Evolutionary conservation across 441 rosid species (phyloP).

Genomic region (Pelargonium australe): DNA sequence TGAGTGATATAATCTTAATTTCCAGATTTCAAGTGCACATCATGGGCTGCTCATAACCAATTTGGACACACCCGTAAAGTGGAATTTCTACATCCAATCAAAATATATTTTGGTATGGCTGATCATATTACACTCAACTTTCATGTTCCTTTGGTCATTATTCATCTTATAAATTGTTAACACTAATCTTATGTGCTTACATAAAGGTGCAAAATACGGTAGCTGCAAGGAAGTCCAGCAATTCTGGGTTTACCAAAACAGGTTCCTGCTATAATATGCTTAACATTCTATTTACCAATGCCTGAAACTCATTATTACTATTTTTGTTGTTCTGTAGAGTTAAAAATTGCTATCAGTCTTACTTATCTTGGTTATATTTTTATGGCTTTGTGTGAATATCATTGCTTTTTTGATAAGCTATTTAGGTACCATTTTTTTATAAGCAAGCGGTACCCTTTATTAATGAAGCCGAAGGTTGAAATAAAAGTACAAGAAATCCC

Average conservation of each 20-base stretch:
- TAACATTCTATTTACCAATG: neutral
- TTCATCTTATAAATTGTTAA: conserved; percentile 9
- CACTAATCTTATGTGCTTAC: conserved; percentile 18
- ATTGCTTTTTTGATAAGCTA: too few relatives aligned
- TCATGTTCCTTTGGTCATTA: conserved; percentile 1
- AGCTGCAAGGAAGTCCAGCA: conserved; percentile 83
- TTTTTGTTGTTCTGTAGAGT: neutral
- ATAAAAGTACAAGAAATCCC: too few relatives aligned
- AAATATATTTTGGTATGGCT: conserved; percentile 77
- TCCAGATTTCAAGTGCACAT: conserved; percentile 74
- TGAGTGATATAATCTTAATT: conserved; percentile 15
- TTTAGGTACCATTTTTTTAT: too few relatives aligned
- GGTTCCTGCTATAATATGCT: conserved; percentile 32
- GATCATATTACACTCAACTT: conserved; percentile 8
- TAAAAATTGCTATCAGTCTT: too few relatives aligned
- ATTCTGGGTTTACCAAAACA: conserved; percentile 67
- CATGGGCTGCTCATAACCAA: conserved; percentile 64
- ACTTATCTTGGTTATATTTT: too few relatives aligned
- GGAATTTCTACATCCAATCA: conserved; percentile 90
- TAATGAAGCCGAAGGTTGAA: too few relatives aligned
- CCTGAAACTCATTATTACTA: neutral
- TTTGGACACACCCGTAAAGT: conserved; percentile 69
- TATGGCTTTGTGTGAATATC: too few relatives aligned
- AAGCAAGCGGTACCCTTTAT: too few relatives aligned
- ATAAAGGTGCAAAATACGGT: conserved; percentile 81